Evolutionary conservation across 2,329 filamentous ascomycete genomes (phyloP).

Genomic region (Incumbomyces delicatus): DNA sequence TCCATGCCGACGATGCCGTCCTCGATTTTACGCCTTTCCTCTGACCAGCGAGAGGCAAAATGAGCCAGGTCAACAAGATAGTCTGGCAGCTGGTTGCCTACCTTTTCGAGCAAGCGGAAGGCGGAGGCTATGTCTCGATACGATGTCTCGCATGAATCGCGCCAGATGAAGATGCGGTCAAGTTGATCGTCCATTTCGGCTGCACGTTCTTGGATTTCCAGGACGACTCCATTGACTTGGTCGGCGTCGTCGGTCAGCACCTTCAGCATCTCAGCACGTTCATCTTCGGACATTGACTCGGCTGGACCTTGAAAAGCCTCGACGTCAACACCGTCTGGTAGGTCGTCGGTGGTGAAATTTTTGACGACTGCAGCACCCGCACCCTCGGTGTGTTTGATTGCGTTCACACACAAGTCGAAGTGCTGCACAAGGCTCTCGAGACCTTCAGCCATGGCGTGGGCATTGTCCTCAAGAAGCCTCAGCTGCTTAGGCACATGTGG

Average conservation of each 20-base stretch:
- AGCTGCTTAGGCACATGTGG: conserved; percentile 45
- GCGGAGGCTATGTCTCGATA: conserved; percentile 51
- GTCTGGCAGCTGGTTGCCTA: conserved; percentile 53
- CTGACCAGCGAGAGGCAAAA: conserved; percentile 53
- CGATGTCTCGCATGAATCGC: conserved; percentile 45
- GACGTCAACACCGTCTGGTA: conserved; percentile 35
- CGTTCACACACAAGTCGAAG: conserved; percentile 87
- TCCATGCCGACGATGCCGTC: conserved; percentile 66
- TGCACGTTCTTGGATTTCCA: conserved; percentile 63
- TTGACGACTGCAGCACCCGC: conserved; percentile 59
- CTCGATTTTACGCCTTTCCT: conserved; percentile 61
- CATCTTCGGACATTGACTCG: conserved; percentile 63
- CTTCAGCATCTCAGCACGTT: conserved; percentile 71
- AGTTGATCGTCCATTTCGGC: conserved; percentile 67
- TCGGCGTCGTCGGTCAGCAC: conserved; percentile 54
- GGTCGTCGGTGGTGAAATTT: conserved; percentile 45
- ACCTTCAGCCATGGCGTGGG: conserved; percentile 70
- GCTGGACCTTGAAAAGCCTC: conserved; percentile 38
- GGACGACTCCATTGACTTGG: conserved; percentile 53
- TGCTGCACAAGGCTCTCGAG: conserved; percentile 74
- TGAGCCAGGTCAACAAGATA: conserved; percentile 40
- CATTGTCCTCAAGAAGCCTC: conserved; percentile 59
- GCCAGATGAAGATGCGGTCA: conserved; percentile 52
- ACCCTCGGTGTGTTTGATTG: conserved; percentile 80
- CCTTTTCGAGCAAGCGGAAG: conserved; percentile 56